These are phyloP conservation scores for Nepenthes gracilis DNA, from an alignment of 148 eudicot species.

Conservation along the genomic window DNA sequence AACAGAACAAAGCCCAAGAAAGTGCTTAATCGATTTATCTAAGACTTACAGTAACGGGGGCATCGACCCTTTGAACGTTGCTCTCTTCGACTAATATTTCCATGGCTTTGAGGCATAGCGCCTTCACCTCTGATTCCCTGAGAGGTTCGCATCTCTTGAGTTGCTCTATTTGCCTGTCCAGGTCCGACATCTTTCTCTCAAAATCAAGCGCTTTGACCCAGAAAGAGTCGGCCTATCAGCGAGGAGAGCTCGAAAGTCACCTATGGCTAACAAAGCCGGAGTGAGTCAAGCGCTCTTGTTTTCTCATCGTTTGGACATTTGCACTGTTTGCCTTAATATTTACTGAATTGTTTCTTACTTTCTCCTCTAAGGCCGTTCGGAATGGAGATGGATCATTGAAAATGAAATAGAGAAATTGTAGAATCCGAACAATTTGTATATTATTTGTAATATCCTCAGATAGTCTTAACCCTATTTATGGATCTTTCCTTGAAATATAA, in stretches of 20 bases:
- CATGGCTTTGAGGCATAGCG: slow-evolving; percentile 83
- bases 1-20: neutral
- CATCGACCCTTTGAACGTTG: slow-evolving; percentile 86
- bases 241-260: too few species aligned
- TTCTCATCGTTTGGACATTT: neutral
- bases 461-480: too few species aligned
- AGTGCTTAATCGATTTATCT: neutral
- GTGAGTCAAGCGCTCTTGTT: too few species aligned
- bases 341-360: too few species aligned
- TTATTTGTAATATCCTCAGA: too few species aligned
- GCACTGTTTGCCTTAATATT: neutral
- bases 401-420: too few species aligned
- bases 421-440: too few species aligned
- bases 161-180: slow-evolving; percentile 90
- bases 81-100: slow-evolving; percentile 87
- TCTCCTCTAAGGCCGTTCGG: too few species aligned
- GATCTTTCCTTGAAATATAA: too few species aligned
- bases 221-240: neutral
- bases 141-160: slow-evolving; percentile 77
- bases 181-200: slow-evolving; percentile 54
- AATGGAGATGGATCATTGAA: too few species aligned
- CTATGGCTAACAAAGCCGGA: too few species aligned
- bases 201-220: neutral
- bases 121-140: slow-evolving; percentile 72
- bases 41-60: slow-evolving; percentile 81